Evolutionary conservation across 768 basidiomycete species (phyloP).

Genomic region (Mycena haematopus): DNA sequence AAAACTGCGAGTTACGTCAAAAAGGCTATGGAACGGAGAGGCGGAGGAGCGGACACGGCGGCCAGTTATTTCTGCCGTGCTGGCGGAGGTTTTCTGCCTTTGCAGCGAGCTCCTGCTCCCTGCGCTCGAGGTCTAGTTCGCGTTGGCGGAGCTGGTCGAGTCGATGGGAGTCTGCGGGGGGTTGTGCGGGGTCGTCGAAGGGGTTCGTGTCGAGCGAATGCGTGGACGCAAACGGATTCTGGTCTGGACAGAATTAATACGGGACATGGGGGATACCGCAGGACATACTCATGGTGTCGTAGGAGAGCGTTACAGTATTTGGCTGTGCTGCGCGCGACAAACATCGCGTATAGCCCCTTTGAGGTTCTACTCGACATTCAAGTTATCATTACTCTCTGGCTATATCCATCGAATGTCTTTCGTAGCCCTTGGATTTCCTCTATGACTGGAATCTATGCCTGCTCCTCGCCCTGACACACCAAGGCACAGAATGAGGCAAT

Average conservation of each 20-base stretch:
- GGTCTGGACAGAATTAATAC: constrained; percentile 34
- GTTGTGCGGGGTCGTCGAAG: constrained; percentile 77
- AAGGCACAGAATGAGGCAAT: too few relatives aligned
- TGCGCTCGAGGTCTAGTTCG: constrained; percentile 80
- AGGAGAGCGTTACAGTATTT: constrained; percentile 3
- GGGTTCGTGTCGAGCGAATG: constrained; percentile 89
- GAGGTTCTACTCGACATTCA: background rate
- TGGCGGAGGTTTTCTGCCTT: constrained; percentile 72
- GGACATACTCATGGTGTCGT: constrained; percentile 17
- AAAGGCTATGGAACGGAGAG: constrained; percentile 30
- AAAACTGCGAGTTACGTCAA: constrained; percentile 63
- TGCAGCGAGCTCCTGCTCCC: constrained; percentile 76
- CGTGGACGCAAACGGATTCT: constrained; percentile 87
- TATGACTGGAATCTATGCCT: too few relatives aligned
- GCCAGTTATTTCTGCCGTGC: constrained; percentile 93
- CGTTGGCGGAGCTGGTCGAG: constrained; percentile 75
- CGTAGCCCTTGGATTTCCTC: too few relatives aligned
- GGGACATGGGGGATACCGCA: too few relatives aligned
- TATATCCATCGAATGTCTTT: too few relatives aligned
- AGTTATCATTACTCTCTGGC: too few relatives aligned
- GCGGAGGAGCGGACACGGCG: constrained; percentile 67
- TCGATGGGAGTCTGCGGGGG: constrained; percentile 44
- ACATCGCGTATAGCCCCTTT: background rate
- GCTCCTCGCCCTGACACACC: too few relatives aligned
- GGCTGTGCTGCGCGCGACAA: background rate